Evolutionary conservation across 2,329 filamentous ascomycete species (phyloP), one percentile per base, ranked within the genome.

Genomic region (Aspergillus pseudotamarii): DNA sequence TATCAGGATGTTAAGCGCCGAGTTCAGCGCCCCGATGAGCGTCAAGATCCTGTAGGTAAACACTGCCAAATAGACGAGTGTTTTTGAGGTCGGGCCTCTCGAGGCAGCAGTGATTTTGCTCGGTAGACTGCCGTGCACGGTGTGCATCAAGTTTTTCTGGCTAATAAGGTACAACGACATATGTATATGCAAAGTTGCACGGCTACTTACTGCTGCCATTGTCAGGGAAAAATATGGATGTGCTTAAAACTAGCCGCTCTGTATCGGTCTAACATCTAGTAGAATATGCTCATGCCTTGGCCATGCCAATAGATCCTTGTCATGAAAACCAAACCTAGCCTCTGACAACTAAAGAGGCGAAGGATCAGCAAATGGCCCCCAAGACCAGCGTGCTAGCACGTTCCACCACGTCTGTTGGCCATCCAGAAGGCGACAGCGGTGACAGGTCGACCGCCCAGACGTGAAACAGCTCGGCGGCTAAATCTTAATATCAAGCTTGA

Each of bases 291-390:
- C 6, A 19, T 38, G 10, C 1, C 38, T 41, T 41, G 16, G 16
- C 16, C 16, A 41, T 9, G 38, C 16, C 16, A 19, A n/a, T 41
- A 16, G 6, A 41, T 9, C 2, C 4, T n/a, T n/a, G 8, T n/a
- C 38, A 41, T 4, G 16, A 2, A 41, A 19, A 19, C 16, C 3
- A 0, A n/a, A 8, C 4, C 0, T n/a, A n/a, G 19, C 16, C 2
- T 19, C 19, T 41, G 38, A 41, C 1, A 41, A 41, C 3, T 41
- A 8, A 41, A n/a, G 38, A 9, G 38, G 16, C 16, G n/a, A 19
- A 41, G 14, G 16, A 9, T n/a, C 38, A n/a, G 38, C 16, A 41
- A n/a, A n/a, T 41, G 2, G 38, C 8, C 38, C 3, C 38, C 38
- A n/a, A 10, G 1, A 5, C 38, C 6, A n/a, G 38, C 16, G 38